Evolutionary conservation across 2,329 filamentous ascomycete species (phyloP), one percentile per base, ranked within the genome.

Genomic region (Falciphora oryzae): DNA sequence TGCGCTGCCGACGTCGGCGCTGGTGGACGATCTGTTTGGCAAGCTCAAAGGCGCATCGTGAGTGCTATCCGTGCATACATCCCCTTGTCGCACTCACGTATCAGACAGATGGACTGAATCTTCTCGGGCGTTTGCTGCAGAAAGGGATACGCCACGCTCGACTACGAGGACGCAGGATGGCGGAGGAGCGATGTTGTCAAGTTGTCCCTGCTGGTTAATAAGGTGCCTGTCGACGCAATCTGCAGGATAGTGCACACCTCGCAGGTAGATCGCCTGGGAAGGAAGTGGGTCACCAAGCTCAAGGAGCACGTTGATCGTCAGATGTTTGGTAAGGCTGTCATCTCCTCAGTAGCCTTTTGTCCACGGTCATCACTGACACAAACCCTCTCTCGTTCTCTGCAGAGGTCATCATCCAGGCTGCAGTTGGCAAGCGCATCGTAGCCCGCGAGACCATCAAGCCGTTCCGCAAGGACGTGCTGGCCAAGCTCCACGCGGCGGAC

Each of bases 1-100:
- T 74, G 87, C 93, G 63, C 78, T 99, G 1, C 95, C 95, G 0
- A 83, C 97, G 0, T 88, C 93, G 1, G 92, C 97, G 64, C 82
- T 99, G 4, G 95, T 99, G 0, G 95, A 98, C 70, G 95, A 99
- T 76, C 89, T 99, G 73, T 99, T 99, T 75, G 95, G 95, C 63
- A 97, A 96, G 76, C 82, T 99, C 63, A 99, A 99, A 76, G 92
- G 93, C 53, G 85, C 87, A 0, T 97, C 93, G 64, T 80, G 78
- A 58, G 57, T 58, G 25, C 13, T 22, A 28, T 25, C 6, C 57
- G 50, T 18, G 50, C 25, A 56, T 28, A 13, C 27, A 13, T 6
- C 29, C 11, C 28, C 57, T 29, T 14, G 7, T 16, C 8, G 44
- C 7, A 16, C 14, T 3, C n/a, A 57, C 16, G 8, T 18, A 57